Conservation (phyloP, 1,139 yeast genomes). For the Chernovozyma aurita region DNA sequence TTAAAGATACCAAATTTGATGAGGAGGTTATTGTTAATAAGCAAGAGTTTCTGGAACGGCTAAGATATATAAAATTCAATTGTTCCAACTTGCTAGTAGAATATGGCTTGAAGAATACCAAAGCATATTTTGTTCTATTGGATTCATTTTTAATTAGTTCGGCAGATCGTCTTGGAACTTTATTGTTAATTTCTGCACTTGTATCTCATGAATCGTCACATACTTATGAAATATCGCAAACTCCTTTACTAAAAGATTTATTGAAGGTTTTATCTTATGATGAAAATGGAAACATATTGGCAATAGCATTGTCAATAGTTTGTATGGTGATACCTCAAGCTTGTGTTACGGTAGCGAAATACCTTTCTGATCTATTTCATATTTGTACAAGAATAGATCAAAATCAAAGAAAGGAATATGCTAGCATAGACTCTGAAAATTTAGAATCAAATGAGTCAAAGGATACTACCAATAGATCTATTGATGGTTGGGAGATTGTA, state of each 20-base stretch:
- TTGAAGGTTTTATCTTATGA: conserved; percentile 43
- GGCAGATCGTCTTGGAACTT: conserved; percentile 27
- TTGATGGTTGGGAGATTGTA: background rate
- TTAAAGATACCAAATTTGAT: background rate
- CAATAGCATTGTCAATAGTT: conserved; percentile 38
- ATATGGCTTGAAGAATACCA: conserved; percentile 34
- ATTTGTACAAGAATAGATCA: background rate
- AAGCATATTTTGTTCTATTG: conserved; percentile 27
- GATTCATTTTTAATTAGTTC: conserved; percentile 27
- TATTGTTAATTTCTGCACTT: conserved; percentile 29
- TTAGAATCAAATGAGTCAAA: background rate
- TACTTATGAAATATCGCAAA: conserved; percentile 27
- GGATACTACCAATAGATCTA: background rate
- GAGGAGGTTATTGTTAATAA: conserved; percentile 16
- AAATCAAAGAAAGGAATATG: conserved; percentile 8
- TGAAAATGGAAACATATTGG: conserved; percentile 36
- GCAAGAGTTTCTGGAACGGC: conserved; percentile 42
- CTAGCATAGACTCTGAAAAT: background rate
- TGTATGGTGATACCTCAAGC: conserved; percentile 56
- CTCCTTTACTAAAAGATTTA: conserved; percentile 39
- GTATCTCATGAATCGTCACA: conserved; percentile 26
- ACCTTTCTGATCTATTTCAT: conserved; percentile 28
- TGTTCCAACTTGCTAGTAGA: conserved; percentile 35
- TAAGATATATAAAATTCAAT: conserved; percentile 44
- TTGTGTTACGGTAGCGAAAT: conserved; percentile 27